Conservation (phyloP, 441 rosid species). For the Biscutella auriculata region DNA sequence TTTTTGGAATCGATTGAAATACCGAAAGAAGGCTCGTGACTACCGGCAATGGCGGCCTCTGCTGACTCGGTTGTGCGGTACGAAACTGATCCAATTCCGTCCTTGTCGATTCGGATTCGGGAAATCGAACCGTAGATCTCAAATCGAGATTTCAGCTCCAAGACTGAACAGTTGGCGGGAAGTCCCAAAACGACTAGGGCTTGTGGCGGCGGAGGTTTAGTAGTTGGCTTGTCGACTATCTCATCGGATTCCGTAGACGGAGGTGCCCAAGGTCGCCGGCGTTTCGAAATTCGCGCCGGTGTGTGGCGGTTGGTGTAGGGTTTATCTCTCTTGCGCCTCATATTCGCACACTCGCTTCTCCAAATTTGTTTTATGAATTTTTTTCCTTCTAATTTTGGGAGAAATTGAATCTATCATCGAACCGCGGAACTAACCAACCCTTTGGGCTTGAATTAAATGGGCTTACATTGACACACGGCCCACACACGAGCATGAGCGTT, state of each 20-base stretch:
- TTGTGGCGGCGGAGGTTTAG: slow-evolving; percentile 47
- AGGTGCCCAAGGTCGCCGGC: slow-evolving; percentile 53
- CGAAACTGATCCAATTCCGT: slow-evolving; percentile 43
- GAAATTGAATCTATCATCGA: no score
- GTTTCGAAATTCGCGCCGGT: slow-evolving; percentile 35
- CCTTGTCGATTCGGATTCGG: slow-evolving; percentile 65
- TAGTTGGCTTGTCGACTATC: slow-evolving; percentile 24
- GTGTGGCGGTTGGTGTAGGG: slow-evolving; percentile 41
- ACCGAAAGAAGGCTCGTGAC: slow-evolving; percentile 61
- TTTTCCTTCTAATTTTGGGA: background rate
- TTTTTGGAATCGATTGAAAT: slow-evolving; percentile 47
- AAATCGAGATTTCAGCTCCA: slow-evolving; percentile 78
- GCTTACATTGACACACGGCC: background rate
- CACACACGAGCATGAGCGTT: no score
- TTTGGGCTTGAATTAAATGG: background rate
- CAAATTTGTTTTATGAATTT: background rate
- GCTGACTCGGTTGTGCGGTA: slow-evolving; percentile 64
- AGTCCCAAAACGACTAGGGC: slow-evolving; percentile 53
- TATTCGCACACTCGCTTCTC: background rate
- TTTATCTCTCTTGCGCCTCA: slow-evolving; percentile 71
- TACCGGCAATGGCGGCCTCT: slow-evolving; percentile 65
- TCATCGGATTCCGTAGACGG: slow-evolving; percentile 12
- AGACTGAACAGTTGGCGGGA: slow-evolving; percentile 53
- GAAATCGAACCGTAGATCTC: slow-evolving; percentile 90
- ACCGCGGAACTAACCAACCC: no score